Conservation (phyloP, 2,329 filamentous ascomycete species). For the Coniella lustricola region DNA sequence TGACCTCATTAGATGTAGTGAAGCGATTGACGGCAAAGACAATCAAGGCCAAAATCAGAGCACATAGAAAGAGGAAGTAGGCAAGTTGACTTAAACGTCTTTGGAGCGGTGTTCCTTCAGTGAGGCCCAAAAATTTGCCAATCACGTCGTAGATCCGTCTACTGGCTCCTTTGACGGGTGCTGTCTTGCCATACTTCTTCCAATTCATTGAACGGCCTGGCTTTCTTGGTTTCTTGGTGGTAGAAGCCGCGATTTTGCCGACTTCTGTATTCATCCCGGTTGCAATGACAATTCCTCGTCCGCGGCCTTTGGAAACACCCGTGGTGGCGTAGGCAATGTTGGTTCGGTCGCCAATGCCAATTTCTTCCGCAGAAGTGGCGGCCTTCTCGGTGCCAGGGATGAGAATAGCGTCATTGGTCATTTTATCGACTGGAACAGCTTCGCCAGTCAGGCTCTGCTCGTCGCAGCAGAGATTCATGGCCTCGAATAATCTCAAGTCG, state of each 20-base stretch:
- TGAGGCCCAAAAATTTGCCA: constrained; percentile 47
- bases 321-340: constrained; percentile 73
- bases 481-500: constrained; percentile 62
- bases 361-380: constrained; percentile 38
- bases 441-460: constrained; percentile 73
- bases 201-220: constrained; percentile 37
- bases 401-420: constrained; percentile 41
- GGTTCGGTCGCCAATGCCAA: constrained; percentile 63
- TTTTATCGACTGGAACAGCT: constrained; percentile 64
- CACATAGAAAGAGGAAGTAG: constrained; percentile 69
- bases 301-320: constrained; percentile 65
- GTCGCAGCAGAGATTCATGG: constrained; percentile 74
- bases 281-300: constrained; percentile 62
- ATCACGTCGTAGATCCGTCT: constrained; percentile 34
- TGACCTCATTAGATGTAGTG: constrained; percentile 46
- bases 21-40: constrained; percentile 55
- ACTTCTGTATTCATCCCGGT: constrained; percentile 73
- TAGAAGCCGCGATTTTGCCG: constrained; percentile 65
- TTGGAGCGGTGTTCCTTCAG: constrained; percentile 73
- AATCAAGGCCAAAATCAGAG: constrained; percentile 51
- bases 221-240: constrained; percentile 43
- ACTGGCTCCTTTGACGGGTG: constrained; percentile 32
- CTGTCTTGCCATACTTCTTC: constrained; percentile 33
- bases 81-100: constrained; percentile 81
- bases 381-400: constrained; percentile 38